Percentiles rank a stretch among this genome's conserved stretches.
These are phyloP conservation scores for Plasmodium knowlesi DNA, from an alignment of 169 alveolate genomes.

Conservation along the genomic window DNA sequence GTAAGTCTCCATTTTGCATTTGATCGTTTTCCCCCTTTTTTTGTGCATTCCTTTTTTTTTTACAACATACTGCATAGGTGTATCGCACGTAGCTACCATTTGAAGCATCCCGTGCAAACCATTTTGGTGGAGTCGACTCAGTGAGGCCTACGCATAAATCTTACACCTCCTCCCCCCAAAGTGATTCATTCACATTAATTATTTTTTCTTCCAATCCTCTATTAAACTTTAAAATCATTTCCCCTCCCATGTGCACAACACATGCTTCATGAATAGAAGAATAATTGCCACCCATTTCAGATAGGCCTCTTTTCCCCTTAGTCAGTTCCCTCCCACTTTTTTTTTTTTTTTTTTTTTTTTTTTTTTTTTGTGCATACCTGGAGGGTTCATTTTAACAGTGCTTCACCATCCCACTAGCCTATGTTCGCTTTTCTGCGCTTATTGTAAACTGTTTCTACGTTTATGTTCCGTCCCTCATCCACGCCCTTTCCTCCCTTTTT, in stretches of 20 bases:
- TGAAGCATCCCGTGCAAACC: not conserved
- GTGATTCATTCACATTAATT: not conserved
- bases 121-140: not conserved
- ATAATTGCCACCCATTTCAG: not conserved
- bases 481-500: not conserved
- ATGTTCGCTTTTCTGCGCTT: not conserved
- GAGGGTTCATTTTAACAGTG: not conserved
- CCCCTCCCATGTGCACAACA: not conserved
- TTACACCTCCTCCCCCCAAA: not conserved
- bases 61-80: not conserved
- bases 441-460: not conserved
- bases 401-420: not conserved
- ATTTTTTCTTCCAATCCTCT: not conserved
- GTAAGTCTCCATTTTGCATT: not conserved
- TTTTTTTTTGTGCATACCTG: not conserved
- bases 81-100: not conserved
- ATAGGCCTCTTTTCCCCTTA: not conserved
- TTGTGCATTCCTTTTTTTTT: not conserved
- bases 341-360: no score
- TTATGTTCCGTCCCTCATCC: not conserved
- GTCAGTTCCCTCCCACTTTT: not conserved
- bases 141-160: not conserved
- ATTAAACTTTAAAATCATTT: not conserved
- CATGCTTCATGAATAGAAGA: not conserved
- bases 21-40: not conserved